Evolutionary conservation across 345 rosid species (phyloP), one percentile per base, ranked within the genome.

Genomic region (Brassica incana): DNA sequence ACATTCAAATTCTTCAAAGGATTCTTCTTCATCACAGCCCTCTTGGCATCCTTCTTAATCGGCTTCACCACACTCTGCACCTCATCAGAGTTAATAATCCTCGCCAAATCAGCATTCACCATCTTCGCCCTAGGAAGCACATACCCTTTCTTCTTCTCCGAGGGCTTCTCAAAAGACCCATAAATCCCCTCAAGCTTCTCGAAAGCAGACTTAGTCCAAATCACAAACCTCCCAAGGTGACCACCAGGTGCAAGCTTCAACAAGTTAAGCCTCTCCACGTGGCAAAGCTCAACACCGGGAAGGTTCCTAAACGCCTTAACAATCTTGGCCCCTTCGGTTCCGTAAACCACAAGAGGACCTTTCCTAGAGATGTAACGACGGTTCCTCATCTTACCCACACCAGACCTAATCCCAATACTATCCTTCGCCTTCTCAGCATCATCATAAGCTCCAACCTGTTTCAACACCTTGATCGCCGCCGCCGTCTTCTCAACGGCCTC

Each of bases 341-440:
- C 92, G 36, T 90, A 95, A 54, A 95, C 97, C 11, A 95, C 85
- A 62, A 95, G 85, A 0, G 99, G 99, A 2, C 99, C 99, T 85
- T 93, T 95, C 48, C 99, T 87, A 32, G 86, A 90, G 23, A 95
- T 90, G 73, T 95, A 95, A 7, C 99, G 85, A 1, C 99, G 84
- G 72, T 95, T 95, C 81, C 99, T 85, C 91, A 87, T 86, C 71
- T 95, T 91, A 6, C 99, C 99, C 60, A 90, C 92, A 2, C 99
- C 99, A 0, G 97, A 79, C 6, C 99, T 89, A 71, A 95, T 95
- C 5, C 88, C 93, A 30, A 86, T 87, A 80, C 97, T 91, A 20
- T 92, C 88, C 89, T 95, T 95, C 0, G 97, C 97, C 80, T 95
- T 95, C 86, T 93, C 97, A 0, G 93, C 94, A 8, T 95, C 98